These are phyloP conservation scores for Chaetoscypha palmicola DNA, from an alignment of 2,329 filamentous ascomycete species.

Conservation along the genomic window DNA sequence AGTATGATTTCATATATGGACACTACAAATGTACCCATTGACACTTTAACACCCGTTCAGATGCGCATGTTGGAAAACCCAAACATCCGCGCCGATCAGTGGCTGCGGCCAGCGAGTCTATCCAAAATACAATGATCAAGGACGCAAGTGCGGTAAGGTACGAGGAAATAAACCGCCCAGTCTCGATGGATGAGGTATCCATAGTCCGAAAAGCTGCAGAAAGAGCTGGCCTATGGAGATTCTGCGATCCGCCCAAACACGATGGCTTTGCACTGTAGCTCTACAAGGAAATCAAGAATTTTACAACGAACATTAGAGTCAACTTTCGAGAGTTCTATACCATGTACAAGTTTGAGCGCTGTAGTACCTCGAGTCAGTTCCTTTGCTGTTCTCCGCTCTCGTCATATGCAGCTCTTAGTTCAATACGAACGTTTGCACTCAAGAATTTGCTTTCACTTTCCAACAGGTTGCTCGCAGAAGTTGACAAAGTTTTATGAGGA, in stretches of 20 bases:
- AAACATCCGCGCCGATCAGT: slow-evolving; percentile 34
- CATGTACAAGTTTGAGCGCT: no score
- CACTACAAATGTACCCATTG: background rate
- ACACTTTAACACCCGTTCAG: background rate
- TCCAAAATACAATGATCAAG: slow-evolving; percentile 14
- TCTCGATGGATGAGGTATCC: slow-evolving; percentile 57
- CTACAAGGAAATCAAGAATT: no score
- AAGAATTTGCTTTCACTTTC: no score
- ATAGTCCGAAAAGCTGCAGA: slow-evolving; percentile 61
- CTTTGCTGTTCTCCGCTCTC: no score
- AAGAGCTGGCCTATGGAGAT: slow-evolving; percentile 69
- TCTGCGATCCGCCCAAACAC: slow-evolving; percentile 51
- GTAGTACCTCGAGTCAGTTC: no score
- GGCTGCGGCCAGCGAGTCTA: slow-evolving; percentile 26
- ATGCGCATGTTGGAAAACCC: slow-evolving; percentile 72
- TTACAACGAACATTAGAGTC: no score
- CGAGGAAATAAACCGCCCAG: slow-evolving; percentile 69
- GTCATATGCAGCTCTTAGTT: no score
- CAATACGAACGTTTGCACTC: no score
- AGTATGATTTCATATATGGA: background rate
- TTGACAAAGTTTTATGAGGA: no score
- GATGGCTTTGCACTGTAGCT: slow-evolving; percentile 23
- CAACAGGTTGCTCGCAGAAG: no score
- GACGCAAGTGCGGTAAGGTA: slow-evolving; percentile 49
- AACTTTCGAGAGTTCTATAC: no score